Evolutionary conservation across 2,329 filamentous ascomycete genomes (phyloP), one percentile per base, ranked within the genome.

Genomic region (Parascedosporium putredinis): DNA sequence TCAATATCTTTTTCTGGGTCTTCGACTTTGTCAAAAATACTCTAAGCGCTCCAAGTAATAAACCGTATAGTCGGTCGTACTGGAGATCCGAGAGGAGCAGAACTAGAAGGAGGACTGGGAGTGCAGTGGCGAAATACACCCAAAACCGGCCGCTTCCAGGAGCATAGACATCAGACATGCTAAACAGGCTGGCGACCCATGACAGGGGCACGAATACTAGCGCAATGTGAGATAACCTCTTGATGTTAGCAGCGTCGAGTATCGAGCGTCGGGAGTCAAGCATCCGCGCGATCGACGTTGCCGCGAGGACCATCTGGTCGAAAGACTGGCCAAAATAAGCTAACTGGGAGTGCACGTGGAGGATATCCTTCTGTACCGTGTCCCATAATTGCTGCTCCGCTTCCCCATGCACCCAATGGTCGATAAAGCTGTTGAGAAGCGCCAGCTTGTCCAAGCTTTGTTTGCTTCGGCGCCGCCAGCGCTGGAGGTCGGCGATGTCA

Each of bases 401-500:
- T 47, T 53, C 53, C 24, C 45, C 24, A 16, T 12, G 45, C 20
- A 51, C 23, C 50, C 52, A 54, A 31, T 54, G 47, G 18, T 51
- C 25, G 50, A 54, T 36, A 29, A 54, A 55, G 33, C 53, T 51
- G 29, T 33, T 42, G 10, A 54, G 47, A 20, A 50, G 14, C 10
- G 10, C 27, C 2, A 57, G 50, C 24, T 57, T 57, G 20, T 53
- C 42, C 33, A 47, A 51, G 45, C 51, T 55, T 23, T 57, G 55
- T 22, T 45, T 54, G 34, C 36, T 51, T 18, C 55, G 52, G n/a
- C 52, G 54, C 16, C 54, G 48, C 54, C 55, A 57, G 22, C 50
- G 51, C 45, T 58, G 54, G 31, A 58, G 55, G 36, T 56, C 55
- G 14, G 54, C 34, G 8, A 58, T 47, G 20, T 58, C 54, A 14